A percentile compares a stretch with the other conserved stretches of the same genome.
phyloP scores from a whole-genome alignment of 495 filamentous ascomycete species.

The Glutinoglossum americanum region DNA sequence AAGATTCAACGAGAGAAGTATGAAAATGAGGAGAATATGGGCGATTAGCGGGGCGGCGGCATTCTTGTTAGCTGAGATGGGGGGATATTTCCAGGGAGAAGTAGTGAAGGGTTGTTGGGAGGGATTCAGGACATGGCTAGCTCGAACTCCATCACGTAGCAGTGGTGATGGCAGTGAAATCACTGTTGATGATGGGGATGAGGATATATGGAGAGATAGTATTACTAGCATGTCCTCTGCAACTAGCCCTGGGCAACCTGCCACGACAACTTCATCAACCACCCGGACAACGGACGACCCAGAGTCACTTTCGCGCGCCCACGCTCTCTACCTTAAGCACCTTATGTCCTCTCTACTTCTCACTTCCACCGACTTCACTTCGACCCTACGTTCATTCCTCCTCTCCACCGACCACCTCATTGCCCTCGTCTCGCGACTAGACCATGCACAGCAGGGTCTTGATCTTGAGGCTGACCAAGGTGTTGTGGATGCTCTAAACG shows the following conservation, averaged over 20 bases:
- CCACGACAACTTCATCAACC: not conserved
- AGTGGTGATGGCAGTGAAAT: not conserved
- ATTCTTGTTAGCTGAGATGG: conserved; percentile 70
- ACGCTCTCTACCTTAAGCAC: conserved; percentile 47
- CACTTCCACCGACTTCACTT: conserved; percentile 43
- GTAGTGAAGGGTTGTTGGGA: conserved; percentile 60
- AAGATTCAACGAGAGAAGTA: conserved; percentile 32
- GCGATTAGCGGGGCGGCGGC: conserved; percentile 62
- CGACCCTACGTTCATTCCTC: conserved; percentile 46
- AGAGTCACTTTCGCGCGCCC: conserved; percentile 58
- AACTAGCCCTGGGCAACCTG: not conserved
- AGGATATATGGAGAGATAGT: not conserved
- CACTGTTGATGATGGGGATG: not conserved
- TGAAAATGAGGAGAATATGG: conserved; percentile 60
- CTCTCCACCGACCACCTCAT: conserved; percentile 55
- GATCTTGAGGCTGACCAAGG: conserved; percentile 63
- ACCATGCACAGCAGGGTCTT: conserved; percentile 45
- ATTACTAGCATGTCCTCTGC: not conserved
- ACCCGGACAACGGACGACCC: conserved; percentile 37
- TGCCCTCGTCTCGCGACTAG: conserved; percentile 47
- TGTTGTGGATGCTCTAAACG: conserved; percentile 48
- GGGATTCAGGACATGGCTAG: conserved; percentile 37
- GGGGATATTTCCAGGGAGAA: conserved; percentile 75
- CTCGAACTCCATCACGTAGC: not conserved
- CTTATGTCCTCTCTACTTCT: conserved; percentile 50